These are phyloP conservation scores for Podila verticillata DNA, from an alignment of 192 early-diverging fungal genomes.

Conservation along the genomic window DNA sequence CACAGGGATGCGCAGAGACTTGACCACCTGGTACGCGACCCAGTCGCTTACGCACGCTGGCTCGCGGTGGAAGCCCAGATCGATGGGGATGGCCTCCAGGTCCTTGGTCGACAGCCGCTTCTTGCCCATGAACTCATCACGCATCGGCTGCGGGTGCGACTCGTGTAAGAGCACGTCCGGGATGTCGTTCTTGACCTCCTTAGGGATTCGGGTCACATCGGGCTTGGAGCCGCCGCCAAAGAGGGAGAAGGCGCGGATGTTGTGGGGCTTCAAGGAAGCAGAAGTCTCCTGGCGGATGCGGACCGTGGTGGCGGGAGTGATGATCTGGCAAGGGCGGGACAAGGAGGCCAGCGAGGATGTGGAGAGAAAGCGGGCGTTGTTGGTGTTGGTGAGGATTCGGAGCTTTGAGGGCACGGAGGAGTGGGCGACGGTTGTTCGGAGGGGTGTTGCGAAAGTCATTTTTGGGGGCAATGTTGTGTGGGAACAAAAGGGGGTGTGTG, in stretches of 20 bases:
- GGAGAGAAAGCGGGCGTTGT: constrained; percentile 12
- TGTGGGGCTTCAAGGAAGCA: background rate
- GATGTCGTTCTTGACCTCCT: constrained; percentile 36
- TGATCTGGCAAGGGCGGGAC: constrained; percentile 25
- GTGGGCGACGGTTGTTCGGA: constrained; percentile 2
- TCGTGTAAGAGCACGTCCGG: constrained; percentile 23
- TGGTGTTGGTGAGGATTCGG: constrained; percentile 1
- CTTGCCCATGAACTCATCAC: constrained; percentile 66
- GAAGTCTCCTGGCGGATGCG: constrained; percentile 20
- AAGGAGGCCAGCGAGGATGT: background rate
- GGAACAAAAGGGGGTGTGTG: background rate
- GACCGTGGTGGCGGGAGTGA: constrained; percentile 35
- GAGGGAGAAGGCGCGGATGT: constrained; percentile 20
- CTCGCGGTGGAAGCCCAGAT: constrained; percentile 67
- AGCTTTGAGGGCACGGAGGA: constrained; percentile 17
- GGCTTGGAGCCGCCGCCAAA: background rate
- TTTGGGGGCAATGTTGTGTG: background rate
- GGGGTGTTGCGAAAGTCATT: constrained; percentile 19
- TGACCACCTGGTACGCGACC: constrained; percentile 73
- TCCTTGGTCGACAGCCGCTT: constrained; percentile 60
- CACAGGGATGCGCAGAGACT: constrained; percentile 66
- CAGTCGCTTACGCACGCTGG: constrained; percentile 65
- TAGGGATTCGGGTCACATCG: constrained; percentile 15
- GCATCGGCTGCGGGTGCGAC: constrained; percentile 63
- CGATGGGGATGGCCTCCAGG: constrained; percentile 71